A percentile compares a stretch with the other conserved stretches of the same genome.
These are phyloP conservation scores for Geosmithia morbida DNA, from an alignment of 2,329 filamentous ascomycete genomes.

Conservation along the genomic window DNA sequence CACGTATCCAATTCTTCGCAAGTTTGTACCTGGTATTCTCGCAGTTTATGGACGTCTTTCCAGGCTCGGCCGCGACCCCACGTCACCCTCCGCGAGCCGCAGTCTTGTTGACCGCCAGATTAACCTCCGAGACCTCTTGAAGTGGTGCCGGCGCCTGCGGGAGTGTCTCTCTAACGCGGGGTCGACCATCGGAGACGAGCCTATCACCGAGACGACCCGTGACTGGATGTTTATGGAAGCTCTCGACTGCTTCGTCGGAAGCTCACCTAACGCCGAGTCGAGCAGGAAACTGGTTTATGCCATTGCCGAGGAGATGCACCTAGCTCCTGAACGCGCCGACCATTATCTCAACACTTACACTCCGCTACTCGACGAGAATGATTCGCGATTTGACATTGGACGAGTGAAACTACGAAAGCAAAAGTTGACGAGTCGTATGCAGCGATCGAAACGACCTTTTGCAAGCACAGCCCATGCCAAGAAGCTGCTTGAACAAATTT, in stretches of 20 bases:
- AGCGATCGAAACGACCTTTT: constrained; percentile 53
- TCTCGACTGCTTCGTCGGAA: constrained; percentile 81
- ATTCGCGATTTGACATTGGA: constrained; percentile 46
- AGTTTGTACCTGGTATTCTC: constrained; percentile 44
- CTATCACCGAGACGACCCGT: constrained; percentile 54
- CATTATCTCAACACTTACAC: constrained; percentile 63
- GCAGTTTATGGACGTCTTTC: constrained; percentile 42
- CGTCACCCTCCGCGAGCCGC: constrained; percentile 15
- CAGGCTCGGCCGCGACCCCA: constrained; percentile 30
- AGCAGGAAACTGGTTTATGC: constrained; percentile 46
- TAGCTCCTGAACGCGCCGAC: constrained; percentile 68
- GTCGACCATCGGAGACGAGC: constrained; percentile 52
- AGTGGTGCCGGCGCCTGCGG: constrained; percentile 73
- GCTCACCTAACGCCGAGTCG: constrained; percentile 51
- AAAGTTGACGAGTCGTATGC: constrained; percentile 29
- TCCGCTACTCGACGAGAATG: constrained; percentile 51
- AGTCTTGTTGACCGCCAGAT: constrained; percentile 38
- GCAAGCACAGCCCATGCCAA: constrained; percentile 79
- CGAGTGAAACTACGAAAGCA: constrained; percentile 48
- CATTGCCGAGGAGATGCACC: constrained; percentile 77
- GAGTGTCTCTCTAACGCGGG: constrained; percentile 47
- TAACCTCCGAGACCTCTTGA: constrained; percentile 69
- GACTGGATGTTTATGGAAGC: constrained; percentile 90
- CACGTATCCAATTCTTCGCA: constrained; percentile 55
- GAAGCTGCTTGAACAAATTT: constrained; percentile 75